Percentiles rank a stretch among this genome's conserved stretches.
Conservation (phyloP, 1,284 basidiomycete species). For the Stereum hirsutum region DNA sequence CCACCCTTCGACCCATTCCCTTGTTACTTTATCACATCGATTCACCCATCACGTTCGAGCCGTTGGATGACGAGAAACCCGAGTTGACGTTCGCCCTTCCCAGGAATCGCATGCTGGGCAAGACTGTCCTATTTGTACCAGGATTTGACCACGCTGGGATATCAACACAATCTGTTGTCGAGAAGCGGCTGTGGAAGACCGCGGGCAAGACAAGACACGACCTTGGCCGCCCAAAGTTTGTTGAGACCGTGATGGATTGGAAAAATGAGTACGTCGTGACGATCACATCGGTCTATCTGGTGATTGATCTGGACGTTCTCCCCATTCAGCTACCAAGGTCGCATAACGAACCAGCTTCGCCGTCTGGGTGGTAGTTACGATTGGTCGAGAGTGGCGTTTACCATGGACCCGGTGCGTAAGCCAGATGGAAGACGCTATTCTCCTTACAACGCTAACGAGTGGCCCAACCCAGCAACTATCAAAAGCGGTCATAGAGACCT, state of each 20-base stretch:
- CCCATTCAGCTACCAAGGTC: slow-evolving; percentile 80
- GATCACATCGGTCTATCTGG: background rate
- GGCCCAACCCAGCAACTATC: slow-evolving; percentile 51
- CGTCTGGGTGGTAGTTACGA: slow-evolving; percentile 93
- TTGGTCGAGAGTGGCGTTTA: slow-evolving; percentile 92
- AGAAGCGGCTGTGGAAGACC: slow-evolving; percentile 84
- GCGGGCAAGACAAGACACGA: slow-evolving; percentile 86
- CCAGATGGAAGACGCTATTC: background rate
- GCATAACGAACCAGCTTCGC: slow-evolving; percentile 87
- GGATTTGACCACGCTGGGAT: slow-evolving; percentile 99
- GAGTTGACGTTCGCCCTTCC: too few relatives aligned
- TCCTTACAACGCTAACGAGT: background rate
- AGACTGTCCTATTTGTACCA: slow-evolving; percentile 85
- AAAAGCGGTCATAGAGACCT: slow-evolving; percentile 87
- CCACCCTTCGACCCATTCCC: too few relatives aligned
- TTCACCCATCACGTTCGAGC: too few relatives aligned
- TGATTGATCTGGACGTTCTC: slow-evolving; percentile 12
- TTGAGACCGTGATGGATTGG: slow-evolving; percentile 94
- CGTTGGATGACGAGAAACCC: too few relatives aligned
- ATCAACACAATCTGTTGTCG: slow-evolving; percentile 97
- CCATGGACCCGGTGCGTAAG: slow-evolving; percentile 77
- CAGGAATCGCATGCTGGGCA: slow-evolving; percentile 95
- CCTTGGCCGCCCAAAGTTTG: slow-evolving; percentile 87
- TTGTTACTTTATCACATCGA: too few relatives aligned
- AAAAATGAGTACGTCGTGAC: slow-evolving; percentile 80